These are phyloP conservation scores for Pilobolus umbonatus DNA, from an alignment of 192 early-diverging fungal genomes.

Conservation along the genomic window DNA sequence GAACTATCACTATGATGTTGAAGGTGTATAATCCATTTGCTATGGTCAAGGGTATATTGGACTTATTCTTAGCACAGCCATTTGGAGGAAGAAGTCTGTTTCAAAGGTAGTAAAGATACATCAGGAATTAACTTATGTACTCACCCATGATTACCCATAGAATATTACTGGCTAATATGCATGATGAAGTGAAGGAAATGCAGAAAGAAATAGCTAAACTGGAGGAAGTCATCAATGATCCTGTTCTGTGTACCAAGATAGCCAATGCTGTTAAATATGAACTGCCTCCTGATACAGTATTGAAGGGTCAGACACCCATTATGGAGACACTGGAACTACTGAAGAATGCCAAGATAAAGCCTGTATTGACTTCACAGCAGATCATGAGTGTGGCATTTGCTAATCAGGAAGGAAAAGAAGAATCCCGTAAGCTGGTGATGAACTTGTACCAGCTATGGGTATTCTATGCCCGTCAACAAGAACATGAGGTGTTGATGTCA, in stretches of 20 bases:
- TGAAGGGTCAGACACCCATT: background rate
- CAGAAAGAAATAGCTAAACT: constrained; percentile 38
- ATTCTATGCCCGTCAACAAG: constrained; percentile 42
- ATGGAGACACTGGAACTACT: constrained; percentile 7
- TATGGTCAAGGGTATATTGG: constrained; percentile 51
- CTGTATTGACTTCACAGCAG: constrained; percentile 18
- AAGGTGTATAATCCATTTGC: constrained; percentile 52
- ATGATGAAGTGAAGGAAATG: constrained; percentile 44
- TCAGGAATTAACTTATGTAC: background rate
- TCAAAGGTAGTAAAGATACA: constrained; percentile 35
- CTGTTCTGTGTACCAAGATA: constrained; percentile 44
- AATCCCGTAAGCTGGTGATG: constrained; percentile 26
- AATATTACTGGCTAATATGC: constrained; percentile 50
- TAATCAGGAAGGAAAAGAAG: constrained; percentile 3
- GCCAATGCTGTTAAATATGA: constrained; percentile 38
- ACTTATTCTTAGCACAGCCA: constrained; percentile 55
- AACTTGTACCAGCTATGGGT: constrained; percentile 40
- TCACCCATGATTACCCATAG: constrained; percentile 20
- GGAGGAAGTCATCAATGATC: constrained; percentile 19
- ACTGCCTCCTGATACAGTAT: background rate
- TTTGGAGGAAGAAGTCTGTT: constrained; percentile 50
- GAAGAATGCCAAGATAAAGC: constrained; percentile 4
- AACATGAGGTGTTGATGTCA: constrained; percentile 44
- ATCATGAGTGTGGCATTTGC: constrained; percentile 20
- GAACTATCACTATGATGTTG: constrained; percentile 41